Evolutionary conservation across 305 asterid species (phyloP).

Genomic region (Withania somnifera): DNA sequence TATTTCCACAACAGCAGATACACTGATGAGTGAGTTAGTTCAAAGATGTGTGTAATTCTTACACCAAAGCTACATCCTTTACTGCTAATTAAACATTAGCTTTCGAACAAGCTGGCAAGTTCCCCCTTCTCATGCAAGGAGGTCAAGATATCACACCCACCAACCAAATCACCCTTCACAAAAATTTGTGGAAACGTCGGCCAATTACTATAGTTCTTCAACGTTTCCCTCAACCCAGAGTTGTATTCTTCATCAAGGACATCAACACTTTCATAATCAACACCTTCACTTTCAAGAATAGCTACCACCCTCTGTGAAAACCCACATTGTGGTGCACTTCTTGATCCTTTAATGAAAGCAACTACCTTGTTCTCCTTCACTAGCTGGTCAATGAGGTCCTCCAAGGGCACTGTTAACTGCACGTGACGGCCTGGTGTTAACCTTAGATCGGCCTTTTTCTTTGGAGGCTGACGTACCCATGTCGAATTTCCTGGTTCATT

Average conservation of each 20-base stretch:
- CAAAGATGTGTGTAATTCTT: background rate
- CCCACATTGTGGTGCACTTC: constrained; percentile 78
- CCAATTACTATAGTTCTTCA: constrained; percentile 87
- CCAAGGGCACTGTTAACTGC: constrained; percentile 65
- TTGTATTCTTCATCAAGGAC: constrained; percentile 83
- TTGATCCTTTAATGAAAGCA: constrained; percentile 91
- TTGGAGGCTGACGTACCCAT: constrained; percentile 68
- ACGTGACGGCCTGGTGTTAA: constrained; percentile 76
- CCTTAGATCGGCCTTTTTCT: constrained; percentile 68
- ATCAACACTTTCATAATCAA: constrained; percentile 77
- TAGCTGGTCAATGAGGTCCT: constrained; percentile 61
- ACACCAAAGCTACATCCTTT: background rate
- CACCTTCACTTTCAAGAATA: constrained; percentile 66
- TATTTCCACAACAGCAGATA: background rate
- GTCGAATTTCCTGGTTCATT: constrained; percentile 73
- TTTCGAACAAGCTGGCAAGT: constrained; percentile 46
- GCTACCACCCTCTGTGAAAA: constrained; percentile 78
- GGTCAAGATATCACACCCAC: constrained; percentile 86
- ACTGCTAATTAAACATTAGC: constrained; percentile 3
- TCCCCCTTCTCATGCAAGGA: constrained; percentile 89
- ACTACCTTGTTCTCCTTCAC: constrained; percentile 93
- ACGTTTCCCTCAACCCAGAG: constrained; percentile 63
- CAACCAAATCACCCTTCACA: constrained; percentile 70
- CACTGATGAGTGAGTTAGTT: background rate
- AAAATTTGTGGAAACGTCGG: constrained; percentile 90